Evolutionary conservation across 2,329 filamentous ascomycete species (phyloP), one percentile per base, ranked within the genome.

Genomic region (Talaromyces albobiverticillius): DNA sequence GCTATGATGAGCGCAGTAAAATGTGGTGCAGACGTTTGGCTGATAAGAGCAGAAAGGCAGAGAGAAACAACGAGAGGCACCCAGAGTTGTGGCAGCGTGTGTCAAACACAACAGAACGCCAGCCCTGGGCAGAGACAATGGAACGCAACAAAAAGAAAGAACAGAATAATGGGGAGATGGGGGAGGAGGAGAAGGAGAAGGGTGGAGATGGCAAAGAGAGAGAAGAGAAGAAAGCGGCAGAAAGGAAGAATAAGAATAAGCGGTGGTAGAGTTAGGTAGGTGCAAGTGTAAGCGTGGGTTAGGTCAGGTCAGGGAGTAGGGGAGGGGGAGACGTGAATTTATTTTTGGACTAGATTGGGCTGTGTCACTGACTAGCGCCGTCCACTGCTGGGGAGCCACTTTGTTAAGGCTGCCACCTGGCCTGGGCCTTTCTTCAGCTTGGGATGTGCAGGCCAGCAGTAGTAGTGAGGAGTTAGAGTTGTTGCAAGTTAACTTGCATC

Each of bases 31-130:
- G 57, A 53, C 51, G 49, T 59, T 49, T 18, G 45, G 50, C 31
- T 29, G 43, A 56, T 42, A 42, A 38, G 51, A 55, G 56, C 59
- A 45, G 59, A 61, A 62, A 53, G 55, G 48, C 62, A 60, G 26
- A 58, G 57, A 54, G 53, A 42, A 18, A 49, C 58, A 72, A 70
- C 64, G 68, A 71, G 67, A 68, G 68, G 64, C 69, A 69, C 63
- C 63, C 65, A 65, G 65, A 61, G n/a, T n/a, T 59, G 60, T 59
- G 62, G 61, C 64, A 64, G 68, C 67, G 71, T 74, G 71, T 75
- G 70, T 75, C 72, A 73, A 74, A 74, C 72, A 74, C 72, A 71
- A 61, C 67, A 68, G 55, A 65, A 64, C 63, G 67, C 58, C 55
- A 60, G 54, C 36, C 60, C 64, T 61, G 58, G 61, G 61, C 57